Percentiles rank a stretch among this genome's conserved stretches.
phyloP scores from a whole-genome alignment of 2,329 filamentous ascomycete species.

The Nannizziopsis barbatae region DNA sequence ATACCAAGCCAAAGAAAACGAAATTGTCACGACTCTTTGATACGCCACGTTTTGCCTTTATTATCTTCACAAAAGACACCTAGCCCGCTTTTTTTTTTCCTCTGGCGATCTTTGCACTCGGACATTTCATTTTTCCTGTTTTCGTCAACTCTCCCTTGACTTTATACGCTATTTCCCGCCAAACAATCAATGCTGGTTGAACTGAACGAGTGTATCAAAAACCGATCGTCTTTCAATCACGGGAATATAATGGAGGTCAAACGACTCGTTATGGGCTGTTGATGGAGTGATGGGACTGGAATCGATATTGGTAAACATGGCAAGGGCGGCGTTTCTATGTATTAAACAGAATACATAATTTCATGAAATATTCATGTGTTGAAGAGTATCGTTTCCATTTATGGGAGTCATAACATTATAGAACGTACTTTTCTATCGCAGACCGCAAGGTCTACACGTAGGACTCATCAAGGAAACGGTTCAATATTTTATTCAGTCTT shows the following conservation, averaged over 20 bases:
- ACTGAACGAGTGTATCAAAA: no score
- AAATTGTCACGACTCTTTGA: not conserved
- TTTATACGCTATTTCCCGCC: no score
- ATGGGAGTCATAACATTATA: no score
- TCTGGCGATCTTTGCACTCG: not conserved
- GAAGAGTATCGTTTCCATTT: not conserved
- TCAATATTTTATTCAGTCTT: no score
- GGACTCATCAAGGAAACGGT: no score
- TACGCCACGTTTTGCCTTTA: not conserved
- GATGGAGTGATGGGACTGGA: not conserved
- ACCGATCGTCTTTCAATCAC: no score
- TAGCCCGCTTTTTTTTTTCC: not conserved
- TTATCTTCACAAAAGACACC: not conserved
- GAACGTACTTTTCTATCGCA: constrained; percentile 4
- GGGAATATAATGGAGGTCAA: no score
- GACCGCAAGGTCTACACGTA: not conserved
- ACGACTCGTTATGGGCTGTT: not conserved
- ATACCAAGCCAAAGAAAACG: not conserved
- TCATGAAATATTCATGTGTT: constrained; percentile 1
- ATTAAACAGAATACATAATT: constrained; percentile 6
- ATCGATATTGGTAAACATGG: constrained; percentile 1
- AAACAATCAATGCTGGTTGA: no score
- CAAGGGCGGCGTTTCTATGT: constrained; percentile 4
- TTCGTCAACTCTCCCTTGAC: no score
- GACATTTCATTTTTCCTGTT: not conserved